phyloP scores from a whole-genome alignment of 73 alveolate species.

The Urostyla sp. region DNA sequence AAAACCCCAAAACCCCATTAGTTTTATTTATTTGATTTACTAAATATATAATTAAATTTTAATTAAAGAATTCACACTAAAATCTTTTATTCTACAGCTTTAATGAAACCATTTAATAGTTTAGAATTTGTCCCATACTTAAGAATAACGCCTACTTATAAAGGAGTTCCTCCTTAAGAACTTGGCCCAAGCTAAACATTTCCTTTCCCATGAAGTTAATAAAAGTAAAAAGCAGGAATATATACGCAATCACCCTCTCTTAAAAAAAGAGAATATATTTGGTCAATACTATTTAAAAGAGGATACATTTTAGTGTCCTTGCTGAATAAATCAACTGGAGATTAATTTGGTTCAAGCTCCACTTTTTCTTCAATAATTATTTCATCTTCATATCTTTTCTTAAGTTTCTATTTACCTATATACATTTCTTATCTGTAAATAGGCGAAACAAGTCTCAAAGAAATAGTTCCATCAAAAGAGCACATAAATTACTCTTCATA shows the following conservation, averaged over 20 bases:
- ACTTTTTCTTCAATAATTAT: background rate
- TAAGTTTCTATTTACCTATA: constrained; percentile 6
- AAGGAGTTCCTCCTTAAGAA: background rate
- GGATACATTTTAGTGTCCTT: constrained; percentile 11
- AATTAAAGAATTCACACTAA: constrained; percentile 8
- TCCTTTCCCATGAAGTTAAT: constrained; percentile 2
- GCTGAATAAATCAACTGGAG: constrained; percentile 48
- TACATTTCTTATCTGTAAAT: constrained; percentile 35
- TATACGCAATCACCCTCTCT: constrained; percentile 39
- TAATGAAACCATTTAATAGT: constrained; percentile 14
- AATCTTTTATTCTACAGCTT: constrained; percentile 11
- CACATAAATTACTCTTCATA: constrained; percentile 38
- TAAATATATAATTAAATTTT: background rate
- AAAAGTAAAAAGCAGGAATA: constrained; percentile 42
- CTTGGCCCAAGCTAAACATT: background rate
- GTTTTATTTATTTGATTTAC: background rate
- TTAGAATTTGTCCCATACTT: constrained; percentile 1
- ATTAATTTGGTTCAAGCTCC: background rate
- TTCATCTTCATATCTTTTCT: background rate
- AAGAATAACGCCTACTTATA: background rate
- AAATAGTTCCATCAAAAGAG: constrained; percentile 9
- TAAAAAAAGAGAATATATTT: background rate
- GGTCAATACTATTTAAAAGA: background rate
- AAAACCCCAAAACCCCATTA: constrained; percentile 49
- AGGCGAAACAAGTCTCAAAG: constrained; percentile 20